Conservation (phyloP, 768 basidiomycete species). For the Rhodotorula paludigena region DNA sequence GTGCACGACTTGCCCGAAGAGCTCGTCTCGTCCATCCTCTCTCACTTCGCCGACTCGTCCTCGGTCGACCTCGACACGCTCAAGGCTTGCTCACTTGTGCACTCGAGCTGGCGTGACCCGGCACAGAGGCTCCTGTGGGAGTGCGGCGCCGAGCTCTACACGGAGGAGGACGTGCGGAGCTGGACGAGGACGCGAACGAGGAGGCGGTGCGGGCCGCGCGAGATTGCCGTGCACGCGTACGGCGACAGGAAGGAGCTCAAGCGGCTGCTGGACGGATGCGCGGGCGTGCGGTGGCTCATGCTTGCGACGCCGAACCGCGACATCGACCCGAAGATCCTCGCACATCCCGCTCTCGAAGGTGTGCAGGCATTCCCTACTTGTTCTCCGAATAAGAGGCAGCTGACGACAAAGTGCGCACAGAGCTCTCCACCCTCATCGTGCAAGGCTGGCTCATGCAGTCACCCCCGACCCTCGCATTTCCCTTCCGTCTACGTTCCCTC, state of each 20-base stretch:
- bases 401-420: not conserved
- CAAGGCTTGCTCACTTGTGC: constrained; percentile 18
- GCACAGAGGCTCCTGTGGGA: constrained; percentile 16
- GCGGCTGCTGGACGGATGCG: not conserved
- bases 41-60: not conserved
- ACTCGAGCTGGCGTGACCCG: not conserved
- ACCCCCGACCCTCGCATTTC: not conserved
- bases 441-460: not conserved
- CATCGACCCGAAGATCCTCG: not conserved
- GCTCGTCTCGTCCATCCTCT: not conserved
- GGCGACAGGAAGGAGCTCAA: not conserved
- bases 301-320: not conserved
- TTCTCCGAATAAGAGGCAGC: not conserved
- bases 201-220: constrained; percentile 7
- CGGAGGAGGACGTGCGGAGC: not conserved
- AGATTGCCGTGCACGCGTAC: not conserved
- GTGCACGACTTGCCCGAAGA: constrained; percentile 2
- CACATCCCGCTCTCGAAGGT: not conserved
- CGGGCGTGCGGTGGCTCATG: not conserved
- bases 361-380: not conserved
- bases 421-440: constrained; percentile 3
- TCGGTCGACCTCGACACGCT: constrained; percentile 9
- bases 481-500: constrained; percentile 16
- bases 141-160: constrained; percentile 2
- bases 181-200: not conserved